Evolutionary conservation across 768 basidiomycete species (phyloP).

Genomic region (Boletus rubescentipes): DNA sequence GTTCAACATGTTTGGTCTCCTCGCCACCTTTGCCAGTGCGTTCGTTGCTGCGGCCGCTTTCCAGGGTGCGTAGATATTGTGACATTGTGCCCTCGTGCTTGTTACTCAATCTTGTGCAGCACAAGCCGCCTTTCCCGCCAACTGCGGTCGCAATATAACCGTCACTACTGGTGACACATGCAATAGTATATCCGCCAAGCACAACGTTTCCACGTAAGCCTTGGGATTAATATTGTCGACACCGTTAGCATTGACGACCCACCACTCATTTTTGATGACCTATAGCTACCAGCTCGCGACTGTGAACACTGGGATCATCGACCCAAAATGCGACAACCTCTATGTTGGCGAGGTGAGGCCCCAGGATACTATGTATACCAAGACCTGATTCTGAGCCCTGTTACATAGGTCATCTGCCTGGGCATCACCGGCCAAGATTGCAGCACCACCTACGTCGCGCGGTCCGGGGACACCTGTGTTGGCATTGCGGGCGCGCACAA

Average conservation of each 20-base stretch:
- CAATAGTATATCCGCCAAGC: constrained; percentile 58
- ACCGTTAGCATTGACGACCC: not conserved
- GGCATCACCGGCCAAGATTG: constrained; percentile 60
- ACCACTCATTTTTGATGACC: not conserved
- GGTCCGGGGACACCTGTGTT: constrained; percentile 49
- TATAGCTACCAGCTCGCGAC: constrained; percentile 57
- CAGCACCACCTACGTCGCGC: constrained; percentile 45
- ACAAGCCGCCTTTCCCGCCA: constrained; percentile 38
- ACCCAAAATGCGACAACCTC: constrained; percentile 58
- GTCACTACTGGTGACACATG: constrained; percentile 60
- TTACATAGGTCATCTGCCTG: constrained; percentile 50
- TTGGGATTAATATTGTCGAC: not conserved
- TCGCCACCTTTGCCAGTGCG: constrained; percentile 11
- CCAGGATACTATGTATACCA: not conserved
- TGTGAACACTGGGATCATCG: constrained; percentile 48
- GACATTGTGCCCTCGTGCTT: not conserved
- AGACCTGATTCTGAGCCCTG: not conserved
- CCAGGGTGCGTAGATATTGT: constrained; percentile 18
- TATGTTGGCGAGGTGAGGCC: constrained; percentile 44
- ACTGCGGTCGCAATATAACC: constrained; percentile 62
- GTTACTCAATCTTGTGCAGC: constrained; percentile 36
- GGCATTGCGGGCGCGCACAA: constrained; percentile 40
- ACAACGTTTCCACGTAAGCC: constrained; percentile 63
- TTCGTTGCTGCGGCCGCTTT: constrained; percentile 12
- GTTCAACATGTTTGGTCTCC: constrained; percentile 20